These are phyloP conservation scores for Curvularia eragrostidis DNA, from an alignment of 2,329 filamentous ascomycete genomes.

Conservation along the genomic window DNA sequence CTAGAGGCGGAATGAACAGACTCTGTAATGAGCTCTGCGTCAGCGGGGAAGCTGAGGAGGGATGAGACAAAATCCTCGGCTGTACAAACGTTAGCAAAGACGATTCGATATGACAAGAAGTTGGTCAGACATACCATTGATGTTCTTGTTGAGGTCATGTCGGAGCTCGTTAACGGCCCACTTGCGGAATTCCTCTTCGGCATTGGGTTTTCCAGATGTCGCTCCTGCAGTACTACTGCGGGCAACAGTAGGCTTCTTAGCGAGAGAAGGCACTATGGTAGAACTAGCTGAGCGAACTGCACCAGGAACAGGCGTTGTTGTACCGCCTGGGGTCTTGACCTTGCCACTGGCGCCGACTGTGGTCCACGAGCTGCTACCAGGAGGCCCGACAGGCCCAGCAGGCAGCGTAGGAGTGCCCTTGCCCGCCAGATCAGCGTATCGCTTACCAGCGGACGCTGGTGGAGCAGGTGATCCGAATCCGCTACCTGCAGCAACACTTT, in stretches of 20 bases:
- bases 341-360: constrained; percentile 95
- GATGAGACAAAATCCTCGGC: constrained; percentile 82
- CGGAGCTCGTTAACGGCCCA: constrained; percentile 84
- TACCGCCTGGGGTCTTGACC: constrained; percentile 74
- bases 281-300: constrained; percentile 57
- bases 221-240: constrained; percentile 56
- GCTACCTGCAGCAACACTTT: constrained; percentile 56
- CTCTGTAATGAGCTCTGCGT: constrained; percentile 84
- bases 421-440: constrained; percentile 91
- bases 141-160: constrained; percentile 72
- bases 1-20: constrained; percentile 85
- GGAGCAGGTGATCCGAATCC: constrained; percentile 55
- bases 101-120: neutral
- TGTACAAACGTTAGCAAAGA: constrained; percentile 47
- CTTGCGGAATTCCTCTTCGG: constrained; percentile 91
- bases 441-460: constrained; percentile 68
- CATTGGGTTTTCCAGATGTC: constrained; percentile 61
- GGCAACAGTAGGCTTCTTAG: constrained; percentile 62
- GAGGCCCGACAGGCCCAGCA: constrained; percentile 47
- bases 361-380: constrained; percentile 75
- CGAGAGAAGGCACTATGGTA: constrained; percentile 50
- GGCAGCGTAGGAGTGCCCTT: constrained; percentile 64
- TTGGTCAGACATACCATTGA: constrained; percentile 65
- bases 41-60: constrained; percentile 76
- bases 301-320: constrained; percentile 59